A percentile compares a stretch with the other conserved stretches of the same genome.
Evolutionary conservation across 2,329 filamentous ascomycete species (phyloP).

Genomic region (Penicillium janthinellum): DNA sequence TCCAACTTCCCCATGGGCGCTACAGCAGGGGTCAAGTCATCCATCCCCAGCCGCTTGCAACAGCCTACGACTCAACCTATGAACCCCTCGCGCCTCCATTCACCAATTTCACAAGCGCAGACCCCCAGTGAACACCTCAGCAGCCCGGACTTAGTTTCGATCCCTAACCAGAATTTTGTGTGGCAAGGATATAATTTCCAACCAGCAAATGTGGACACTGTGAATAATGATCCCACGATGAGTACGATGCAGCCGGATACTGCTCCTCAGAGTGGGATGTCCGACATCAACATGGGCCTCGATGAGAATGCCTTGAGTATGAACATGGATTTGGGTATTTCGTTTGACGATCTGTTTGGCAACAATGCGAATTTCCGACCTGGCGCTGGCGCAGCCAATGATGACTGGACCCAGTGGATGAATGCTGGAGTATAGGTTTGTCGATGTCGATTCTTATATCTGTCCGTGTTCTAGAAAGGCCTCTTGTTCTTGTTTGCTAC

Average conservation of each 20-base stretch:
- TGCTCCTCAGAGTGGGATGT: constrained; percentile 22
- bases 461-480: neutral
- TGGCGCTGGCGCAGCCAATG: constrained; percentile 30
- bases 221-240: constrained; percentile 13
- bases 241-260: constrained; percentile 24
- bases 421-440: constrained; percentile 30
- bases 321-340: constrained; percentile 39
- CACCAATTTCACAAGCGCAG: constrained; percentile 37
- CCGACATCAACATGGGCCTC: constrained; percentile 30
- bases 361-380: constrained; percentile 33
- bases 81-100: constrained; percentile 34
- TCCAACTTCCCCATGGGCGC: constrained; percentile 28
- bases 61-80: constrained; percentile 25
- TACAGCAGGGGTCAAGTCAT: constrained; percentile 27
- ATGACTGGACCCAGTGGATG: constrained; percentile 46
- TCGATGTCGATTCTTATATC: too few relatives aligned
- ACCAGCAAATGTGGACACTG: constrained; percentile 20
- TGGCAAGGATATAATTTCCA: constrained; percentile 46
- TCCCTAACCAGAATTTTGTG: constrained; percentile 45
- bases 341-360: constrained; percentile 47
- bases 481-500: constrained; percentile 13
- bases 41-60: constrained; percentile 34
- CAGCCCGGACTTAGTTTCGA: constrained; percentile 46
- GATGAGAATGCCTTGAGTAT: constrained; percentile 35
- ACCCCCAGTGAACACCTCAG: constrained; percentile 38